Base-by-base conservation (phyloP, 371 early-diverging fungal species). In the Mortierella sp. region DNA sequence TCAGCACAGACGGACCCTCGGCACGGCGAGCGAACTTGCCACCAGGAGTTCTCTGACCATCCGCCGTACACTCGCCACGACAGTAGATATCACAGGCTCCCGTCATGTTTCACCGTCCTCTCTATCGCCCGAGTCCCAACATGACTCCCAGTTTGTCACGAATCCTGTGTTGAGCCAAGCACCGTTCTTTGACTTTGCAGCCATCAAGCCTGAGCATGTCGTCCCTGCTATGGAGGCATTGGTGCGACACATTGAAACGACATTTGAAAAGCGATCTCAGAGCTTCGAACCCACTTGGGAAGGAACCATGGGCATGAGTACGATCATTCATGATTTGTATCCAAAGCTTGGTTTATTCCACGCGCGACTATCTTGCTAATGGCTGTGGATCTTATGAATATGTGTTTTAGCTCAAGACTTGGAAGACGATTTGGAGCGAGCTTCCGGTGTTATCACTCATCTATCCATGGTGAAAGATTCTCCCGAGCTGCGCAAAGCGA, bases 381-480 rank as follows among this genome's bases (percentile, higher is more conserved):
- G n/a, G n/a, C n/a, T n/a, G n/a, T n/a, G n/a, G n/a, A 46, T 6
- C 14, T 61, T 19, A 23, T 5, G 8, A 21, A 19, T 3, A 13
- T 24, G 3, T 55, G 9, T 24, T 39, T 8, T 6, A 83, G 89
- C 86, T 31, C 81, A 85, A 42, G 86, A 86, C 19, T 58, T 90
- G 27, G 87, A 87, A 42, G 84, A 87, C 34, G 82, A 84, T 28
- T 66, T 88, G 24, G 82, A 84, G 19, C 81, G 86, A 19, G 86
- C 88, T 0, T 83, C 73, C 55, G 85, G 86, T n/a, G 80, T 88
- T 46, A 57, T 88, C 10, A 80, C 83, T 24, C 90, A 90, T 59
- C 68, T 90, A 41, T 84, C 86, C 46, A 84, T 83, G 61, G 90
- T 90, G 49, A 84, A 83, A 49, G 87, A 90, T 60, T 84, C 87